These are phyloP conservation scores for Plasmodium coatneyi DNA, from an alignment of 169 alveolate genomes.

Conservation along the genomic window DNA sequence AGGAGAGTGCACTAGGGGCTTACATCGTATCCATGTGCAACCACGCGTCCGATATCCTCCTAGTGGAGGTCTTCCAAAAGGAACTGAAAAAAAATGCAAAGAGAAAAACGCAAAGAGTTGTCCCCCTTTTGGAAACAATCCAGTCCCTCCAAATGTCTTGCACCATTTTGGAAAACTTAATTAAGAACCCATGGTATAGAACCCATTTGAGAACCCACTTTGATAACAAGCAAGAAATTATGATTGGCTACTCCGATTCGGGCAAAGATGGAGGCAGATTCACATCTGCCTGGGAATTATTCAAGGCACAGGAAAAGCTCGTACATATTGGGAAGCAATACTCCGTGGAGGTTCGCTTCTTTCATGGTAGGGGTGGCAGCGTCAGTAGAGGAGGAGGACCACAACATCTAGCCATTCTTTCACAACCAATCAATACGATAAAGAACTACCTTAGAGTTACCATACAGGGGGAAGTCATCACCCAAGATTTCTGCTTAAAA, in stretches of 20 bases:
- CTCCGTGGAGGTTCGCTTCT: slow-evolving; percentile 82
- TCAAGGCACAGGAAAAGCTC: slow-evolving; percentile 83
- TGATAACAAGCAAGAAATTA: slow-evolving; percentile 84
- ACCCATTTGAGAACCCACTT: slow-evolving; percentile 79
- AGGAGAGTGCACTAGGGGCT: slow-evolving; percentile 86
- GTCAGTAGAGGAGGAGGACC: slow-evolving; percentile 92
- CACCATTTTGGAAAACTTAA: slow-evolving; percentile 80
- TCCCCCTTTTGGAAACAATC: slow-evolving; percentile 88
- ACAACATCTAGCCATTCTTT: slow-evolving; percentile 85
- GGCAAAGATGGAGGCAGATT: slow-evolving; percentile 90
- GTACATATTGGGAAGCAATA: slow-evolving; percentile 80
- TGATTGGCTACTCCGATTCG: slow-evolving; percentile 91
- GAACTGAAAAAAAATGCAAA: slow-evolving; percentile 54
- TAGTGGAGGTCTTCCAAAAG: slow-evolving; percentile 82
- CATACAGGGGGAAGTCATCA: slow-evolving; percentile 86
- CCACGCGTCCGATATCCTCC: slow-evolving; percentile 85
- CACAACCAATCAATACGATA: slow-evolving; percentile 88
- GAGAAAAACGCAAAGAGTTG: slow-evolving; percentile 81
- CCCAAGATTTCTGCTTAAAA: slow-evolving; percentile 81
- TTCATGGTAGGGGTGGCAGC: slow-evolving; percentile 91
- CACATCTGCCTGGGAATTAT: slow-evolving; percentile 89
- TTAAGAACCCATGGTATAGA: slow-evolving; percentile 84
- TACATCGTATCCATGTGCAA: slow-evolving; percentile 88
- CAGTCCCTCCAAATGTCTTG: slow-evolving; percentile 84
- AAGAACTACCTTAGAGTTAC: slow-evolving; percentile 87